A percentile compares a stretch with the other conserved stretches of the same genome.
Conservation (phyloP, 2,329 filamentous ascomycete genomes). For the Aspergillus novofumigatus region DNA sequence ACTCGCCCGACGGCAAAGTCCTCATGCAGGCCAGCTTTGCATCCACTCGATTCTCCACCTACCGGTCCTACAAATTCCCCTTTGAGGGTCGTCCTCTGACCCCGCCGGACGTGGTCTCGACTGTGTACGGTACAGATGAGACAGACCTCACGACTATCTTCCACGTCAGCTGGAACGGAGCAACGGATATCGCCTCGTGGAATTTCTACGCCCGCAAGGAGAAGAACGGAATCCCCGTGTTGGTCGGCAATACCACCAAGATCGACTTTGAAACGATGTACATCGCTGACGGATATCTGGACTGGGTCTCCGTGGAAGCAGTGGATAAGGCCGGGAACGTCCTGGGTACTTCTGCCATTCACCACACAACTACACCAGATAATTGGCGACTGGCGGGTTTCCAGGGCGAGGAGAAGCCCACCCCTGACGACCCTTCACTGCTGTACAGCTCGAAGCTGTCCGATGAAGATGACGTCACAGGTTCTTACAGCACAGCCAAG, state of each 20-base stretch:
- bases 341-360: slow-evolving; percentile 24
- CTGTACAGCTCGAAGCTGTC: slow-evolving; percentile 14
- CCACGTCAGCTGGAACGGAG: slow-evolving; percentile 46
- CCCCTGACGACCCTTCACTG: slow-evolving; percentile 25
- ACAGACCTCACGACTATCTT: slow-evolving; percentile 22
- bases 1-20: slow-evolving; percentile 29
- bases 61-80: slow-evolving; percentile 38
- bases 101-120: slow-evolving; percentile 31
- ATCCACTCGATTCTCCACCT: slow-evolving; percentile 33
- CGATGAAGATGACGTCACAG: slow-evolving; percentile 11
- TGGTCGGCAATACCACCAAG: slow-evolving; percentile 28
- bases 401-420: slow-evolving; percentile 17
- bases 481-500: slow-evolving; percentile 12
- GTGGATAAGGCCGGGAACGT: slow-evolving; percentile 22
- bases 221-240: slow-evolving; percentile 18
- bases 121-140: slow-evolving; percentile 26
- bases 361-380: slow-evolving; percentile 21
- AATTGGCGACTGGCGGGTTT: slow-evolving; percentile 32
- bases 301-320: slow-evolving; percentile 29
- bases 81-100: slow-evolving; percentile 32
- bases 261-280: slow-evolving; percentile 36
- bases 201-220: slow-evolving; percentile 26
- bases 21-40: slow-evolving; percentile 36
- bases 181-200: slow-evolving; percentile 45
- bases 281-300: slow-evolving; percentile 26